Evolutionary conservation across 176 grass and related monocot species (phyloP), one percentile per base, ranked within the genome.

Genomic region (Aegilops tauschii): DNA sequence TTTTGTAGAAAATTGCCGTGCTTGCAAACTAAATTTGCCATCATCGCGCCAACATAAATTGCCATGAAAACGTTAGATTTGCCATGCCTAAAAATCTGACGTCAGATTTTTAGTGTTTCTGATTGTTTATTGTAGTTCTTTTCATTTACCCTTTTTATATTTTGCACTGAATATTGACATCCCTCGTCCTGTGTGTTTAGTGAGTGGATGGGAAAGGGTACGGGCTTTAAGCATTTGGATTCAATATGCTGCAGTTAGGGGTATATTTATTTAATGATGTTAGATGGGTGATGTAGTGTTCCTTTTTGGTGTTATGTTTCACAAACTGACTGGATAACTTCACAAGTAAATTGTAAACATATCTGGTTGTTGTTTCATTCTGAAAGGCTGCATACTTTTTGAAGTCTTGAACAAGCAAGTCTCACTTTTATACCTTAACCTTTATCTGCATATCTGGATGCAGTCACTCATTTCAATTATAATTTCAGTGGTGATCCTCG

Each of bases 281-380:
- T 67, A 8, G 31, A 83, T 44, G 58, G 37, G 71, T 58, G 23
- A 56, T 65, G 40, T 69, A 83, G 6, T 56, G 8, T 31, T 14
- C 50, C 34, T 34, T 86, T 71, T 59, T 61, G 12, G 25, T 16
- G 18, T 47, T 25, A 74, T 45, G 39, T 34, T 76, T 84, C 59
- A 49, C 64, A 27, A 31, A 58, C 31, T 73, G 73, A 65, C 34
- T 77, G 52, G 59, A 73, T 4, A 58, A 79, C 58, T 54, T 77
- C 12, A 25, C 30, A 40, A 87, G 20, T 45, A 58, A 66, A 37
- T 21, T 59, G 12, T 58, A 44, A 56, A 79, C 56, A 44, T 65
- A 81, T 84, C 6, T 73, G 31, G 25, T 40, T n/a, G 7, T 74
- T 63, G 23, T 80, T 89, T 85, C 64, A 80, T 85, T 85, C 12